Evolutionary conservation across 805 yeast genomes (phyloP), one percentile per base, ranked within the genome.

Genomic region (Yamadazyma sp.): DNA sequence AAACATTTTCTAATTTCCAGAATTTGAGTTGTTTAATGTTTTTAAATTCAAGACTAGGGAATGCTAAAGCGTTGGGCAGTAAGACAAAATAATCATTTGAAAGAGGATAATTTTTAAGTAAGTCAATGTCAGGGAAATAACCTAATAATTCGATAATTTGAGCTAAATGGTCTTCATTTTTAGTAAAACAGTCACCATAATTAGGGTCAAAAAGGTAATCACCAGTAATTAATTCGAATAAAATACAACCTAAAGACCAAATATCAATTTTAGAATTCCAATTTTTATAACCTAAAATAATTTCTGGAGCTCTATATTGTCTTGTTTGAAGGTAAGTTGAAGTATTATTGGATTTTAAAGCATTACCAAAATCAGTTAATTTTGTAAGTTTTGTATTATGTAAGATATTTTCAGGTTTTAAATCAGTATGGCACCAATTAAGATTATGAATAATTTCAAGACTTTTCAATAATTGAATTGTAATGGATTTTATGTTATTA

Each of bases 191-290:
- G 35, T 74, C 76, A 1, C 88, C 88, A 43, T 75, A 75, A 32
- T 78, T 75, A 5, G 98, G 98, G 56, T 89, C 96, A 57, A 91
- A 93, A 30, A 93, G 59, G 52, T 87, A 89, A 58, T 89, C 97
- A 2, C 97, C 97, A 0, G 98, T 91, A 26, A 91, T 58, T 18
- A 91, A 69, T 62, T 91, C 98, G 61, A 91, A 91, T 1, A 85
- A 68, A 49, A 93, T 62, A 61, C 98, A 89, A 0, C 94, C 97
- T 48, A 84, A 67, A 11, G 95, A 84, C 98, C 98, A 91, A 29
- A 89, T 74, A 60, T 91, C 98, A 1, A 93, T 82, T 36, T 88
- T 78, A 35, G 95, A 88, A 1, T 98, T 98, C 98, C 98, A 91
- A 16, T n/a, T n/a, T 75, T 68, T 28, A 77, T 75, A 50, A 76